A percentile compares a stretch with the other conserved stretches of the same genome.
phyloP scores from a whole-genome alignment of 495 filamentous ascomycete species.

The Hyaloscypha hepaticicola region DNA sequence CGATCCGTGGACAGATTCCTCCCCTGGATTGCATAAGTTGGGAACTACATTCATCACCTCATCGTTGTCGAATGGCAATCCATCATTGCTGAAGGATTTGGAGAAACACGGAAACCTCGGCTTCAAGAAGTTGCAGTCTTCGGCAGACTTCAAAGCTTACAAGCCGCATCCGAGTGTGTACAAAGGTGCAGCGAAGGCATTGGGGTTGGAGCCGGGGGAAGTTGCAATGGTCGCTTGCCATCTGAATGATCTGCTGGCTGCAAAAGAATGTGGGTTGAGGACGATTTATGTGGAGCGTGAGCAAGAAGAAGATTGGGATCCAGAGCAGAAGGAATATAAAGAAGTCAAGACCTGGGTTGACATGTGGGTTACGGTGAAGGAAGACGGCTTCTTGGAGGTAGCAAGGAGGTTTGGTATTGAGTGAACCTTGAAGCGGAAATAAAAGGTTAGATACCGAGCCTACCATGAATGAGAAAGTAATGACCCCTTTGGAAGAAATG shows the following conservation, averaged over 20 bases:
- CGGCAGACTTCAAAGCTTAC: constrained; percentile 73
- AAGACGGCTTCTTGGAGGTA: constrained; percentile 55
- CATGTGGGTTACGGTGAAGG: constrained; percentile 52
- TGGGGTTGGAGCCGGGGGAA: constrained; percentile 57
- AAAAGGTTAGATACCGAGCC: not conserved
- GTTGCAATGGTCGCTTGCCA: constrained; percentile 82
- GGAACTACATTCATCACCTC: constrained; percentile 55
- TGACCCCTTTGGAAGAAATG: too few species aligned
- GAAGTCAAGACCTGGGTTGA: constrained; percentile 62
- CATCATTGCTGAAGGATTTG: constrained; percentile 64
- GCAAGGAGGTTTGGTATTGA: constrained; percentile 45
- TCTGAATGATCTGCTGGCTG: constrained; percentile 64
- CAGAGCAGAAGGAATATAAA: constrained; percentile 50
- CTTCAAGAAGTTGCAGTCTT: constrained; percentile 60
- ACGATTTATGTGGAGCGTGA: constrained; percentile 75
- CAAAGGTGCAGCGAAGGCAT: constrained; percentile 57
- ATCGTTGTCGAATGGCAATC: constrained; percentile 76
- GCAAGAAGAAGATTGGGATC: constrained; percentile 60
- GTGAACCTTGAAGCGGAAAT: not conserved
- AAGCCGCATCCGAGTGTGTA: constrained; percentile 73
- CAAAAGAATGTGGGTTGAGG: constrained; percentile 59
- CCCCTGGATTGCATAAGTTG: constrained; percentile 53
- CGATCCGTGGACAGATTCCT: constrained; percentile 65
- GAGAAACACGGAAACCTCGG: constrained; percentile 52
- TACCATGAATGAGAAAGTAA: too few species aligned